Conservation (phyloP, 2,329 filamentous ascomycete species). For the Arachnopeziza araneosa region DNA sequence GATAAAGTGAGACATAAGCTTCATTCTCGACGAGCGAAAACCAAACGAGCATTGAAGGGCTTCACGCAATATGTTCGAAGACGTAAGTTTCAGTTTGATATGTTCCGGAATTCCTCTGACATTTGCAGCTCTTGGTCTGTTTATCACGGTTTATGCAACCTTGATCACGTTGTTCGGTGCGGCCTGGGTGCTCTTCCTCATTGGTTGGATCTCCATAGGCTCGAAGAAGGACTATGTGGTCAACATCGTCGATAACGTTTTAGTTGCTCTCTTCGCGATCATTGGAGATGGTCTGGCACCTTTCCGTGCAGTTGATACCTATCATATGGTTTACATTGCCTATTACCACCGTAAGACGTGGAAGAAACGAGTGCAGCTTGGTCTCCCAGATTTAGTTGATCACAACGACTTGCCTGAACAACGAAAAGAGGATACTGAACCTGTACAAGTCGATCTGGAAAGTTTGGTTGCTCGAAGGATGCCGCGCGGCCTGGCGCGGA, state of each 20-base stretch:
- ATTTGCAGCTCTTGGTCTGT: conserved; percentile 61
- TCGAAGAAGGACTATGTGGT: conserved; percentile 62
- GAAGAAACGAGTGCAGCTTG: conserved; percentile 48
- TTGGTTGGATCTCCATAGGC: conserved; percentile 83
- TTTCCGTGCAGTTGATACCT: conserved; percentile 75
- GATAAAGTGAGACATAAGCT: conserved; percentile 86
- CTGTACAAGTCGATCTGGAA: conserved; percentile 35
- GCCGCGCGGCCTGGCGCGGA: conserved; percentile 16
- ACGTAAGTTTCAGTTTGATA: conserved; percentile 41
- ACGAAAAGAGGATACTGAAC: conserved; percentile 33
- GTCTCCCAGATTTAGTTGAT: conserved; percentile 53
- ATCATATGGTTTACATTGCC: conserved; percentile 79
- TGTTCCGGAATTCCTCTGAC: background rate
- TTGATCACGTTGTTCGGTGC: conserved; percentile 82
- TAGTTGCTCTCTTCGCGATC: conserved; percentile 64
- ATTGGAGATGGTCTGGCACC: conserved; percentile 66
- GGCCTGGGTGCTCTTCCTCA: conserved; percentile 83
- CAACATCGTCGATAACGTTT: conserved; percentile 63
- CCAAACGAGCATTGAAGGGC: conserved; percentile 72
- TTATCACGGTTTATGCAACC: conserved; percentile 76
- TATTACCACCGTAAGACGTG: conserved; percentile 52
- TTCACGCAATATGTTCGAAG: conserved; percentile 73
- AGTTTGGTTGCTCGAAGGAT: conserved; percentile 20
- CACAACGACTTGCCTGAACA: conserved; percentile 48
- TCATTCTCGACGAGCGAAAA: conserved; percentile 71